Percentiles rank a stretch among this genome's conserved stretches.
Evolutionary conservation across 2,329 filamentous ascomycete species (phyloP).

Genomic region (Trichophyton mentagrophytes): DNA sequence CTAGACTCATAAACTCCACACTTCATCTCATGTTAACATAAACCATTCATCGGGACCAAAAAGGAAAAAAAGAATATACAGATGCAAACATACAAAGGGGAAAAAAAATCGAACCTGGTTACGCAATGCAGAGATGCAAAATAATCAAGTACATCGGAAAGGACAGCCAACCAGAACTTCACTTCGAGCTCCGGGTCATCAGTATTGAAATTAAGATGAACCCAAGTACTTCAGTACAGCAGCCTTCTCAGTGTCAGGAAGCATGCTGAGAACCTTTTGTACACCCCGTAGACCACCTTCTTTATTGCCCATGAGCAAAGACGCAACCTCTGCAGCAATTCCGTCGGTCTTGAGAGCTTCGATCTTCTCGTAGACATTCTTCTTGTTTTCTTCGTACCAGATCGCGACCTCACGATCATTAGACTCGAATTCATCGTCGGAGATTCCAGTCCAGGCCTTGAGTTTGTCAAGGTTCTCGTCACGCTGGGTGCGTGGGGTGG

Average conservation of each 20-base stretch:
- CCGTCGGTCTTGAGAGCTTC: slow-evolving; percentile 69
- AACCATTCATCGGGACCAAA: background rate
- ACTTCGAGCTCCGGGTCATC: background rate
- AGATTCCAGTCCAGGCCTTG: slow-evolving; percentile 67
- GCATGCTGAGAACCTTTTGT: slow-evolving; percentile 68
- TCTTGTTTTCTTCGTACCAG: slow-evolving; percentile 95
- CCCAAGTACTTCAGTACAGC: slow-evolving; percentile 52
- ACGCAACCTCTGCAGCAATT: slow-evolving; percentile 56
- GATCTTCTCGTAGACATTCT: slow-evolving; percentile 69
- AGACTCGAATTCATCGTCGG: slow-evolving; percentile 54
- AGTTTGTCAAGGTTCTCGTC: slow-evolving; percentile 60
- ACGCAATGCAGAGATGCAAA: background rate
- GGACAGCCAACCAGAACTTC: background rate
- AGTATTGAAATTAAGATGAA: background rate
- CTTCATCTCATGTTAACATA: background rate
- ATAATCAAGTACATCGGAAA: background rate
- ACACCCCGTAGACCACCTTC: slow-evolving; percentile 71
- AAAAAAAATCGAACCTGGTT: background rate
- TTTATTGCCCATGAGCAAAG: slow-evolving; percentile 52
- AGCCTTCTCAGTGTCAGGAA: slow-evolving; percentile 82
- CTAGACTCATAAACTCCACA: background rate
- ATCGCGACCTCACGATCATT: slow-evolving; percentile 73
- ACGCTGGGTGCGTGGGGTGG: slow-evolving; percentile 38
- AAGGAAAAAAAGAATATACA: background rate
- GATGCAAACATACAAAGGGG: background rate